These are phyloP conservation scores for Thamnidium elegans DNA, from an alignment of 192 early-diverging fungal genomes.

Conservation along the genomic window DNA sequence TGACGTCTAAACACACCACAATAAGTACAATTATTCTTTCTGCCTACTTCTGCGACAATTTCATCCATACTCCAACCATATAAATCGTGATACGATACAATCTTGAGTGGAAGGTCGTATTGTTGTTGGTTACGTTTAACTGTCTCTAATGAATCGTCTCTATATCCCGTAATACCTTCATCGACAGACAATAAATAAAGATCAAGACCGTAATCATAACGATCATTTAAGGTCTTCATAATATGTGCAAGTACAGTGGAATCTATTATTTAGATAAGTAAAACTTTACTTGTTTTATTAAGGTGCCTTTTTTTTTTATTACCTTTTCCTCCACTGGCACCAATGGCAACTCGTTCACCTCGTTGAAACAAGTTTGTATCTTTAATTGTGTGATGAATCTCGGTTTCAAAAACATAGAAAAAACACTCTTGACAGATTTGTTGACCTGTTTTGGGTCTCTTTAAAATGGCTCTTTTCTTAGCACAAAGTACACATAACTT, in stretches of 20 bases:
- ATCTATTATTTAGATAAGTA: constrained; percentile 46
- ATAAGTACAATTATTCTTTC: constrained; percentile 99
- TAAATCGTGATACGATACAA: constrained; percentile 92
- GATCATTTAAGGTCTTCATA: constrained; percentile 89
- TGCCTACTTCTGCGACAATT: constrained; percentile 91
- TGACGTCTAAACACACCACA: constrained; percentile 98
- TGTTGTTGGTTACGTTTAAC: constrained; percentile 95
- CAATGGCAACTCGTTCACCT: constrained; percentile 92
- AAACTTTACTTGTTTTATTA: background rate
- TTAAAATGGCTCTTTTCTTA: constrained; percentile 71
- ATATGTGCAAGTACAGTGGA: constrained; percentile 96
- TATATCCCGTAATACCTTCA: constrained; percentile 96
- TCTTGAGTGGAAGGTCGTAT: constrained; percentile 89
- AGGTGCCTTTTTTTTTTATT: background rate
- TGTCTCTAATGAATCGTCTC: constrained; percentile 97
- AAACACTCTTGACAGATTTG: constrained; percentile 90
- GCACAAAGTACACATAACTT: constrained; percentile 72
- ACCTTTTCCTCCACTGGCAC: constrained; percentile 92
- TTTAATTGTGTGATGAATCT: constrained; percentile 90
- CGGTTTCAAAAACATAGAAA: constrained; percentile 88
- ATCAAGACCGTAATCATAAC: constrained; percentile 88
- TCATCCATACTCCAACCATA: constrained; percentile 99
- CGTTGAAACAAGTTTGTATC: constrained; percentile 77
- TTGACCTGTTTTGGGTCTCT: constrained; percentile 89
- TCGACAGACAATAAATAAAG: constrained; percentile 92